Conservation (phyloP, 345 rosid genomes). For the Raphanus raphanistrum region DNA sequence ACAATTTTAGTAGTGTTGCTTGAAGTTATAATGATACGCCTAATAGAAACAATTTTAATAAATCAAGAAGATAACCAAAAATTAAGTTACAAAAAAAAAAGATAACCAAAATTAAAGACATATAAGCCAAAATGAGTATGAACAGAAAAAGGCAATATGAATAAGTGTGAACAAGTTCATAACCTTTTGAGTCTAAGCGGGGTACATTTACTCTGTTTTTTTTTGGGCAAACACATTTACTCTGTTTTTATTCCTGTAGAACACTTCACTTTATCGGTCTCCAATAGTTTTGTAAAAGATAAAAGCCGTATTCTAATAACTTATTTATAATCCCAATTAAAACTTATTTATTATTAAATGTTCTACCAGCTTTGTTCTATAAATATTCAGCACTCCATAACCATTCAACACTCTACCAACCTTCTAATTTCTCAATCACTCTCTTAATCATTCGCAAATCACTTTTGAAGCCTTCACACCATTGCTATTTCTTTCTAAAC, state of each 20-base stretch:
- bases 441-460: constrained; percentile 9
- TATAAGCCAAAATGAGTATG: not conserved
- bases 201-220: constrained; percentile 52
- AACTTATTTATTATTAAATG: not conserved
- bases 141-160: not conserved
- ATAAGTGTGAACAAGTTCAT: constrained; percentile 31
- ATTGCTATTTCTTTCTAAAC: not conserved
- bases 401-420: constrained; percentile 39
- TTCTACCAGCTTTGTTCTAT: constrained; percentile 29
- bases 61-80: not conserved
- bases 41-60: not conserved
- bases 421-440: constrained; percentile 13
- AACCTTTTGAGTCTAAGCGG: constrained; percentile 40
- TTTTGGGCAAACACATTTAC: constrained; percentile 20
- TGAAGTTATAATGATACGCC: not conserved
- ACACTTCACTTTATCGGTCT: constrained; percentile 58
- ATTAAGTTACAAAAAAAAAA: no score
- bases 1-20: not conserved
- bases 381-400: constrained; percentile 4
- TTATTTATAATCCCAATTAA: not conserved
- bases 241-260: constrained; percentile 44
- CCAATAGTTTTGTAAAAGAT: not conserved
- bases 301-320: constrained; percentile 9
- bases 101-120: not conserved
- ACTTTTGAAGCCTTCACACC: constrained; percentile 17